phyloP scores from a whole-genome alignment of 2,329 filamentous ascomycete genomes.

The Neoarthrinium moseri region DNA sequence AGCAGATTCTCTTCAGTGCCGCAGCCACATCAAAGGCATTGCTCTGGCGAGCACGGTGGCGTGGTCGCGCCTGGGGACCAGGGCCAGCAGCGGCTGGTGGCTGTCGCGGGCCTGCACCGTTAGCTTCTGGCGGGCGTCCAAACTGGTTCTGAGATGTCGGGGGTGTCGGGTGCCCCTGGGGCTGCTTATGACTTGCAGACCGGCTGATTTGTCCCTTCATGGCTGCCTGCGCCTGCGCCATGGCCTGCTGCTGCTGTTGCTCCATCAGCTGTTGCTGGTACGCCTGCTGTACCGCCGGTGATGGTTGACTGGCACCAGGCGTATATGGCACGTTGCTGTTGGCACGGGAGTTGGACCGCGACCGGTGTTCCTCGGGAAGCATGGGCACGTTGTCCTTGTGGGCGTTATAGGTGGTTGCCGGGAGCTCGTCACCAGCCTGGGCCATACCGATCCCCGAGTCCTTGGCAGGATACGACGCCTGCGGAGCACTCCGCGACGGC shows the following conservation, averaged over 20 bases:
- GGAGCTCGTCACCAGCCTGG: constrained; percentile 55
- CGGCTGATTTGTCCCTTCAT: constrained; percentile 70
- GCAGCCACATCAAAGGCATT: constrained; percentile 79
- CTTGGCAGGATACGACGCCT: constrained; percentile 55
- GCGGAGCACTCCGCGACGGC: constrained; percentile 55
- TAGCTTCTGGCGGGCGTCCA: constrained; percentile 26
- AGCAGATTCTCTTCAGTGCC: constrained; percentile 85
- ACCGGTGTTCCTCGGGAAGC: constrained; percentile 66
- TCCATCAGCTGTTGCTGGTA: constrained; percentile 67
- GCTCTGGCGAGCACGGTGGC: constrained; percentile 77
- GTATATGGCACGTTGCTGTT: constrained; percentile 53
- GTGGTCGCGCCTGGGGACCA: constrained; percentile 59
- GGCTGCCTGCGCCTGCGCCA: constrained; percentile 76
- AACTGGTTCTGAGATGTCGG: constrained; percentile 50
- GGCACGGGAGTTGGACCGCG: constrained; percentile 65
- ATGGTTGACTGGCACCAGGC: constrained; percentile 42
- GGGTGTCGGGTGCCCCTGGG: constrained; percentile 46
- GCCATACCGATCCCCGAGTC: constrained; percentile 65
- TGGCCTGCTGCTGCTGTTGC: constrained; percentile 84
- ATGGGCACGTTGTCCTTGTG: constrained; percentile 58
- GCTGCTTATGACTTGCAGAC: constrained; percentile 70
- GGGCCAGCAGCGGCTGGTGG: constrained; percentile 34
- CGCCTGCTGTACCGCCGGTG: constrained; percentile 39
- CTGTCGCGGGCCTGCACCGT: constrained; percentile 25
- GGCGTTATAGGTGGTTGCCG: constrained; percentile 39